Evolutionary conservation across 768 basidiomycete genomes (phyloP), one percentile per base, ranked within the genome.

Genomic region (Brasilioporus rufonigricans): DNA sequence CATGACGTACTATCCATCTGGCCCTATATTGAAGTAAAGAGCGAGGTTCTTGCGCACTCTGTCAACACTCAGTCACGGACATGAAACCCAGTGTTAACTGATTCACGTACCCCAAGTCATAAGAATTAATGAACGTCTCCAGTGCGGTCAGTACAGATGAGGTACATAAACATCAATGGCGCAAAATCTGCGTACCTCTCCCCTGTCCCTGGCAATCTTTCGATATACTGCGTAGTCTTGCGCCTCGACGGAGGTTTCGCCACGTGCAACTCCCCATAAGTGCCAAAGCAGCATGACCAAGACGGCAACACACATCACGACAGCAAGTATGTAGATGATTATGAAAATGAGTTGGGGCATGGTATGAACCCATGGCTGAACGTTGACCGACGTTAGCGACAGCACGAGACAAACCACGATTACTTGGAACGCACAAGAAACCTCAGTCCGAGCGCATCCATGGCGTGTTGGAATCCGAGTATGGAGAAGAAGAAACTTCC

Each of bases 161-260:
- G 32, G n/a, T 10, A 36, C 24, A 27, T 26, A 36, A 12, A 13
- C 59, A 26, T n/a, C 26, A 12, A 26, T 11, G 29, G 14, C 35
- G 35, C n/a, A 44, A 5, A 43, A 46, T 26, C 21, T 5, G 70
- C 81, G 33, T 55, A 88, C 90, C 72, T 91, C 83, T 39, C 85
- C 85, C 24, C 93, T 76, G 11, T 75, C 71, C 53, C 81, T 80
- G 1, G 94, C 93, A 33, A 83, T 71, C 53, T 75, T 81, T 2
- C 81, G 76, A 65, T 98, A 96, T 27, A 87, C 79, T 9, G 85
- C 84, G 63, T 93, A 83, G 63, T 98, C 96, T 59, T 93, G 91
- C 7, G 80, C 79, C 71, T 99, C 97, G 8, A 98, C 95, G 1
- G 87, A 82, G 0, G 94, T 98, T 67, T 98, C 94, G 0, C 86